Evolutionary conservation across 352 stramenopile genomes (phyloP), one percentile per base, ranked within the genome.

Genomic region (Globisporangium viniferum): DNA sequence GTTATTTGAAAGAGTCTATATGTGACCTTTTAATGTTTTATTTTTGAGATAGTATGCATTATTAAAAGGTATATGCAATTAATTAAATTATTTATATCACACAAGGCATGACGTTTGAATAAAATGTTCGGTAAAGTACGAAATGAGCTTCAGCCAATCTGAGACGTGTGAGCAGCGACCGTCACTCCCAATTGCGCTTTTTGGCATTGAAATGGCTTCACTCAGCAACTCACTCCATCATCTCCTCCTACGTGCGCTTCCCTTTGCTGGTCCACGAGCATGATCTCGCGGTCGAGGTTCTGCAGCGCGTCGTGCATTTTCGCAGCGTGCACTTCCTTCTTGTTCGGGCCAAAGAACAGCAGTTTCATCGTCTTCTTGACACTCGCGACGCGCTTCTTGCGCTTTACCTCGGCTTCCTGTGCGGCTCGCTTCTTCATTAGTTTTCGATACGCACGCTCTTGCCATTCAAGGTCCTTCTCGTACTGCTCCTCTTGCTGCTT

Each of bases 231-330:
- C 29, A 4, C 36, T 15, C 36, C 10, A 7, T 20, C 29, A 24
- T 56, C 24, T 18, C 39, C 14, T 20, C 39, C 14, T 20, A 48
- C 39, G 14, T 24, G 24, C 24, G 24, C 24, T 24, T 24, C 24
- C 24, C 24, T 24, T 24, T 24, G 44, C 29, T 66, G 44, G 8
- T 75, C 73, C 14, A 79, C 74, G 33, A 72, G 20, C 33, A 55
- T 29, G 70, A 81, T 74, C 63, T 84, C 74, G 35, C 64, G 74
- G 48, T 84, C 77, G 36, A 84, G 68, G 59, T 84, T 80, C 65
- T 59, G 59, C 39, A 84, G 51, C 1, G 77, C 74, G 49, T 81
- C 67, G 29, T 78, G 41, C 46, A 84, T 8, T 33, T 66, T 67
- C 12, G 65, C 59, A 0, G 69, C n/a, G 41, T 84, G 77, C 8